Percentiles rank a stretch among this genome's conserved stretches.
Conservation (phyloP, 352 stramenopile genomes). For the Peronospora destructor region DNA sequence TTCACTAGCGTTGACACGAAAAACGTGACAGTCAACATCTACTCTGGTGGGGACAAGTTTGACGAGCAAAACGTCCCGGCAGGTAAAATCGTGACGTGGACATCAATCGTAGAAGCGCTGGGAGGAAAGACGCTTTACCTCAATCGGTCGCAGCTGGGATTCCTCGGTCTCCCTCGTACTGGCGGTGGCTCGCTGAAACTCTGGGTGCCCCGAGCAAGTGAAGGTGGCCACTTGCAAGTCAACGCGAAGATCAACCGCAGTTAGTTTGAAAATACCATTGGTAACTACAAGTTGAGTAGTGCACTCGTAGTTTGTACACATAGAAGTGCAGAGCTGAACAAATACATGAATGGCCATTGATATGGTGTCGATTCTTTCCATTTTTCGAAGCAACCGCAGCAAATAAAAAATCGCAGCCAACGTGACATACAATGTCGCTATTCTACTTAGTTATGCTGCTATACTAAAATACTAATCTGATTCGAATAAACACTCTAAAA, state of each 20-base stretch:
- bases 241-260: slow-evolving; percentile 20
- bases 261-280: slow-evolving; percentile 12
- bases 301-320: neutral
- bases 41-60: slow-evolving; percentile 27
- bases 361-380: no score
- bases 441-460: no score
- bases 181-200: slow-evolving; percentile 25
- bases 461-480: no score
- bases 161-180: slow-evolving; percentile 23
- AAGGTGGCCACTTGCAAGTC: slow-evolving; percentile 28
- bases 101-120: slow-evolving; percentile 19
- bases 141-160: slow-evolving; percentile 23
- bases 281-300: slow-evolving; percentile 2
- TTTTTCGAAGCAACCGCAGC: no score
- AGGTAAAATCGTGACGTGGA: slow-evolving; percentile 21
- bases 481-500: no score
- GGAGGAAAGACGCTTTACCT: slow-evolving; percentile 27
- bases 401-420: no score
- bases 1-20: slow-evolving; percentile 35
- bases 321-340: slow-evolving; percentile 13
- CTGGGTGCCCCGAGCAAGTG: slow-evolving; percentile 22
- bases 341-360: no score
- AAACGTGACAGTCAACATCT: slow-evolving; percentile 27
- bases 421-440: no score
- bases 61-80: slow-evolving; percentile 38